Evolutionary conservation across 108 stramenopile species (phyloP).

Genomic region (Nannochloropsis granulata): DNA sequence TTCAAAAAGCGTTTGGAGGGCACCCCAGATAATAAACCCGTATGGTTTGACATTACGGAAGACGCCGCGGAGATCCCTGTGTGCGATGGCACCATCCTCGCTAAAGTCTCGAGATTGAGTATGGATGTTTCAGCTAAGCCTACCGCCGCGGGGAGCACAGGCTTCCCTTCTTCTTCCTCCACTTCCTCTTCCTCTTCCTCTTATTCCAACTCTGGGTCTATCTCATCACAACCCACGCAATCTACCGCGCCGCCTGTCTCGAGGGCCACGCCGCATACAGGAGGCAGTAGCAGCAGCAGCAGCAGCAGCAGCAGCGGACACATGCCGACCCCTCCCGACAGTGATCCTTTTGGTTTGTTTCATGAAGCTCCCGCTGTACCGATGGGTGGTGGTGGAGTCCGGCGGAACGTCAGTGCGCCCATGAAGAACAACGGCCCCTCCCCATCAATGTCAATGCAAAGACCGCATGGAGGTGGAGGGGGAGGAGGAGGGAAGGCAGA

Average conservation of each 20-base stretch:
- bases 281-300: background rate
- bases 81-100: background rate
- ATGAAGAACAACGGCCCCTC: background rate
- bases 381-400: background rate
- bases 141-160: background rate
- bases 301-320: background rate
- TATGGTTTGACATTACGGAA: constrained; percentile 7
- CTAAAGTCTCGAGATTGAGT: background rate
- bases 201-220: background rate
- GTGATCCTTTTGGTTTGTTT: background rate
- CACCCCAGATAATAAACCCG: background rate
- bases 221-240: background rate
- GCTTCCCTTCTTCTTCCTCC: background rate
- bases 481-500: background rate
- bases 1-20: constrained; percentile 56
- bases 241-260: background rate
- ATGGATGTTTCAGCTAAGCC: background rate
- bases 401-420: background rate
- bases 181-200: background rate
- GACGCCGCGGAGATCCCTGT: background rate
- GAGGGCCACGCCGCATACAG: background rate
- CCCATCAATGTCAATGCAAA: background rate
- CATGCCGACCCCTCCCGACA: background rate
- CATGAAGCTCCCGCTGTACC: background rate
- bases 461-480: background rate